Percentiles rank a stretch among this genome's conserved stretches.
These are phyloP conservation scores for Bryum argenteum DNA, from an alignment of 225 moss, liverwort and hornwort genomes.

Conservation along the genomic window DNA sequence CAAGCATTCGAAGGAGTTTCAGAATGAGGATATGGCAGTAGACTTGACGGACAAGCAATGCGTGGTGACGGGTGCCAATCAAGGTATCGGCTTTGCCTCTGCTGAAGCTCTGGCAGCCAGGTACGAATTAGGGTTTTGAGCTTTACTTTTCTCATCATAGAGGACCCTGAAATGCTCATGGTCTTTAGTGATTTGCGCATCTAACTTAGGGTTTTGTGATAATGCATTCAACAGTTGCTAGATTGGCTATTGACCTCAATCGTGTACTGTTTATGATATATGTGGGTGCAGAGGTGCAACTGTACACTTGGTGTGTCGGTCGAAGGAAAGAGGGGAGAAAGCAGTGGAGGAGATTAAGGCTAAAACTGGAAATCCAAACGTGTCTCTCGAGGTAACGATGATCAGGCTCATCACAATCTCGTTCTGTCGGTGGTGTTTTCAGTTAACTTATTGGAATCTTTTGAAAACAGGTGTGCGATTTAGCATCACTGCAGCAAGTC, in stretches of 20 bases:
- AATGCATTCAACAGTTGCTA: no score
- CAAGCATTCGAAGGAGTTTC: conserved; percentile 73
- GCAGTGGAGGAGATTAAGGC: conserved; percentile 70
- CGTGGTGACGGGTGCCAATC: conserved; percentile 81
- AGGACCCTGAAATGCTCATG: no score
- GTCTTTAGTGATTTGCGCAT: no score
- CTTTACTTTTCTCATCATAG: background rate
- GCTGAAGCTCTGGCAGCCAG: conserved; percentile 77
- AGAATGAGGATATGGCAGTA: conserved; percentile 57
- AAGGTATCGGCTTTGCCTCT: conserved; percentile 78
- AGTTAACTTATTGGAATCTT: no score
- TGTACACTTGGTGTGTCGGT: conserved; percentile 74
- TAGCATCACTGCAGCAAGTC: conserved; percentile 75
- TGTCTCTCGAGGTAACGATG: conserved; percentile 60
- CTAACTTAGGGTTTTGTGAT: no score
- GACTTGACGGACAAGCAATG: conserved; percentile 75
- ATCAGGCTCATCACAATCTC: no score
- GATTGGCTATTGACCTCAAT: no score
- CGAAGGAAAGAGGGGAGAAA: conserved; percentile 72
- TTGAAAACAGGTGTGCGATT: conserved; percentile 69
- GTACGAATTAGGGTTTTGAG: conserved; percentile 23
- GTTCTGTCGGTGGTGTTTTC: no score
- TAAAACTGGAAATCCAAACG: conserved; percentile 66
- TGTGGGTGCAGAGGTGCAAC: conserved; percentile 49
- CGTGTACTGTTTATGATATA: no score